A percentile compares a stretch with the other conserved stretches of the same genome.
Conservation (phyloP, 345 rosid genomes). For the Passiflora organensis region DNA sequence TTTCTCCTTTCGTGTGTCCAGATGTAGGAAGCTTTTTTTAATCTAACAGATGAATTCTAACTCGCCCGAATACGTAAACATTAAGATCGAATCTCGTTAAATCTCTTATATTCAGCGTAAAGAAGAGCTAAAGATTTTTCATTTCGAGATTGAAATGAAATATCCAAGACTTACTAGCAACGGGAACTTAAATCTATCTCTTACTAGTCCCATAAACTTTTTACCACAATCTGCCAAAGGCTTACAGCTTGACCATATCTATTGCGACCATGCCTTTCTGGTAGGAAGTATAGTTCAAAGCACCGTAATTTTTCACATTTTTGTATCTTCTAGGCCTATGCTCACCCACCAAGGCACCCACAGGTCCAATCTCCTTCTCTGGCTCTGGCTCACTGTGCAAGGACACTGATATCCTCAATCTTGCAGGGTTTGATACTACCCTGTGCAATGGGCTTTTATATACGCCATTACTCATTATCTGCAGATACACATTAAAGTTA, state of each 20-base stretch:
- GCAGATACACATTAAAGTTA: background rate
- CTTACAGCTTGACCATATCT: background rate
- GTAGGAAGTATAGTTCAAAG: background rate
- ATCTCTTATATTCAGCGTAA: no score
- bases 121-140: no score
- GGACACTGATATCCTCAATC: background rate
- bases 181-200: no score
- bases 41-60: no score
- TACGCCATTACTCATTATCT: constrained; percentile 3
- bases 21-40: no score
- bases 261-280: constrained; percentile 1
- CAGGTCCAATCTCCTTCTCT: constrained; percentile 8
- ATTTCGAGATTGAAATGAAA: no score
- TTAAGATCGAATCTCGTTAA: no score
- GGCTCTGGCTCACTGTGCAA: constrained; percentile 3
- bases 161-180: no score
- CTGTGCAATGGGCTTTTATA: constrained; percentile 9
- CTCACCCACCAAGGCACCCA: constrained; percentile 4
- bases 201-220: no score
- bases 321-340: constrained; percentile 8
- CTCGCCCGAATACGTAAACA: no score
- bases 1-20: no score
- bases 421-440: background rate
- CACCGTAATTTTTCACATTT: constrained; percentile 8
- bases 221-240: no score